These are phyloP conservation scores for Stephanodiscus minutulus DNA, from an alignment of 108 stramenopile species.

Conservation along the genomic window DNA sequence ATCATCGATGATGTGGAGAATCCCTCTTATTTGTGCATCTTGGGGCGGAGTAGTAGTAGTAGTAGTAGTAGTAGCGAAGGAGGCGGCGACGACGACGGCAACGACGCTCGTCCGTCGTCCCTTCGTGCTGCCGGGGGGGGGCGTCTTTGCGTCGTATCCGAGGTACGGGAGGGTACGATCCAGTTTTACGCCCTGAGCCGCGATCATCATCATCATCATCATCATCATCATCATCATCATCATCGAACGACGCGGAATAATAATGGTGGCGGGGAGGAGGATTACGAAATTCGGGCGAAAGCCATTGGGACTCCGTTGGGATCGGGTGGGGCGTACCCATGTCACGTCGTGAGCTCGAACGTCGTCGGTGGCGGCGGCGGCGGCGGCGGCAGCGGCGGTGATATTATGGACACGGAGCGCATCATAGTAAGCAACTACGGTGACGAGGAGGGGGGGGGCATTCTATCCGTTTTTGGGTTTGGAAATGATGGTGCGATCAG, in stretches of 20 bases:
- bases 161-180: constrained; percentile 36
- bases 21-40: constrained; percentile 38
- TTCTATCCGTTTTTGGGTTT: constrained; percentile 24
- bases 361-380: background rate
- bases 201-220: too few relatives aligned
- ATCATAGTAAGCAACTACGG: constrained; percentile 46
- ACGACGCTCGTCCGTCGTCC: background rate
- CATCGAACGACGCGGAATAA: too few relatives aligned
- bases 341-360: constrained; percentile 25
- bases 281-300: constrained; percentile 12
- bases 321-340: constrained; percentile 44
- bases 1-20: constrained; percentile 38
- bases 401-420: constrained; percentile 10
- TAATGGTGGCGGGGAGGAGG: too few relatives aligned
- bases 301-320: constrained; percentile 12
- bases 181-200: constrained; percentile 13
- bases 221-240: too few relatives aligned
- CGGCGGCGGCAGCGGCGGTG: background rate
- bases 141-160: constrained; percentile 41
- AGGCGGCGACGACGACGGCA: background rate
- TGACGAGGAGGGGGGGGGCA: constrained; percentile 36
- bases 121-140: background rate
- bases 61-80: too few relatives aligned
- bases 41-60: too few relatives aligned
- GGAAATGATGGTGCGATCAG: background rate